phyloP scores from a whole-genome alignment of 2,329 filamentous ascomycete species.

The Ceratocystiopsis sp. region DNA sequence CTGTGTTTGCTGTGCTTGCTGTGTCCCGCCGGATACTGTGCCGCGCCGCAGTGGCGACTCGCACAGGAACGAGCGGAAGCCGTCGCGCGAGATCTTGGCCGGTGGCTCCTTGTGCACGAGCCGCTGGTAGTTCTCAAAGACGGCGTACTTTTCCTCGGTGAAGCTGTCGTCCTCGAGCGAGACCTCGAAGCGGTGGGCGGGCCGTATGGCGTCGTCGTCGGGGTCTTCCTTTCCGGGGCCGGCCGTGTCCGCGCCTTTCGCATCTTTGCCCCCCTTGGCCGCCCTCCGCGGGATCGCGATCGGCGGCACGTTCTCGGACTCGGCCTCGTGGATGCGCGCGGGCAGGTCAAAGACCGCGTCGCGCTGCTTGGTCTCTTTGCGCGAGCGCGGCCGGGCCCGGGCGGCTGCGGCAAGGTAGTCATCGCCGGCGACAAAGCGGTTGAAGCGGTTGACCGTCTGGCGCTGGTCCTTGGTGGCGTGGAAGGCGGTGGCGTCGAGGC shows the following conservation, averaged over 20 bases:
- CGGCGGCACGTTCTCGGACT: slow-evolving; percentile 29
- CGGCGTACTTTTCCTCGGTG: slow-evolving; percentile 55
- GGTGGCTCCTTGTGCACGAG: slow-evolving; percentile 53
- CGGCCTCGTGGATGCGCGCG: slow-evolving; percentile 52
- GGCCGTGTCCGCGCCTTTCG: not conserved
- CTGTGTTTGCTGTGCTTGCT: too few species aligned
- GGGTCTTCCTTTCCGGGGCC: too few species aligned
- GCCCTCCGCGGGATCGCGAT: not conserved
- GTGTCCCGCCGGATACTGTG: slow-evolving; percentile 8
- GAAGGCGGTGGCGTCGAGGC: slow-evolving; percentile 49
- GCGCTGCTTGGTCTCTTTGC: slow-evolving; percentile 44
- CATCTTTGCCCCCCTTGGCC: not conserved
- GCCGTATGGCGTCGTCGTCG: slow-evolving; percentile 22
- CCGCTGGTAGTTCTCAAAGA: slow-evolving; percentile 62
- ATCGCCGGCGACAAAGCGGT: slow-evolving; percentile 51
- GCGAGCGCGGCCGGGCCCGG: slow-evolving; percentile 47
- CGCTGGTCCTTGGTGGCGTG: slow-evolving; percentile 55
- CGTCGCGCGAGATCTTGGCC: slow-evolving; percentile 36
- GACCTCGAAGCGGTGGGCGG: slow-evolving; percentile 50
- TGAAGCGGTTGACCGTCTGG: slow-evolving; percentile 57
- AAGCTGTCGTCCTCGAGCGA: slow-evolving; percentile 54
- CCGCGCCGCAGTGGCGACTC: slow-evolving; percentile 43
- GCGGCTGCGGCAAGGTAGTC: slow-evolving; percentile 47
- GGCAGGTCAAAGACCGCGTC: slow-evolving; percentile 51
- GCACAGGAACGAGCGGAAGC: slow-evolving; percentile 61